Evolutionary conservation across 257 asterid genomes (phyloP), one percentile per base, ranked within the genome.

Genomic region (Solanum microdontum): DNA sequence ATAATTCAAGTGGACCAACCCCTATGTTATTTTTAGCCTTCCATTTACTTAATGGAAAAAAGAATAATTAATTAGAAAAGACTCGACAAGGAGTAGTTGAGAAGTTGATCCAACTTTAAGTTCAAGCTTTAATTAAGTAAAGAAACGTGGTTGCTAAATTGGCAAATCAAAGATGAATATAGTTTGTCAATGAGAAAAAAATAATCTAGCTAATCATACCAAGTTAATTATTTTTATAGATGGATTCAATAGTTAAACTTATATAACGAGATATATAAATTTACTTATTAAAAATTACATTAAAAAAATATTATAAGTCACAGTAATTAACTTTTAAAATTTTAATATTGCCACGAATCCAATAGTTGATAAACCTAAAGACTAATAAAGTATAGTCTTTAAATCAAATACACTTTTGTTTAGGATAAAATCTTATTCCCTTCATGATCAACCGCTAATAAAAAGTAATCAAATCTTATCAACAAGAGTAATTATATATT

Each of bases 201-300:
- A 23, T 11, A 76, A 37, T 37, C 3, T 39, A n/a, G 23, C 11
- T n/a, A 39, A 12, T 23, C 13, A 7, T 39, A n/a, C 34, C 32
- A n/a, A 62, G 7, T 62, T 19, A 55, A 55, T 6, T 55, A 17
- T 6, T 55, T 51, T 6, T 51, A 51, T 51, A 15, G 60, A 4
- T 0, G 0, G 0, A 55, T 55, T 17, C 0, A 55, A 17, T 17
- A 17, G 17, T 7, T 55, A 17, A 17, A 17, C 0, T 55, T 55
- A 17, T 55, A 17, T 17, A 17, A 0, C 64, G 4, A 55, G 1
- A 17, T 51, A 17, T 55, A 55, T 15, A 17, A 55, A 55, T 55
- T 55, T 17, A 55, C 0, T 17, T 6, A 17, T 6, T 17, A 55
- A 51, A 51, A 51, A 15, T 51, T 51, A 51, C 1, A 15, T 5